Conservation (phyloP, 495 filamentous ascomycete species). For the Neurospora tetraspora region DNA sequence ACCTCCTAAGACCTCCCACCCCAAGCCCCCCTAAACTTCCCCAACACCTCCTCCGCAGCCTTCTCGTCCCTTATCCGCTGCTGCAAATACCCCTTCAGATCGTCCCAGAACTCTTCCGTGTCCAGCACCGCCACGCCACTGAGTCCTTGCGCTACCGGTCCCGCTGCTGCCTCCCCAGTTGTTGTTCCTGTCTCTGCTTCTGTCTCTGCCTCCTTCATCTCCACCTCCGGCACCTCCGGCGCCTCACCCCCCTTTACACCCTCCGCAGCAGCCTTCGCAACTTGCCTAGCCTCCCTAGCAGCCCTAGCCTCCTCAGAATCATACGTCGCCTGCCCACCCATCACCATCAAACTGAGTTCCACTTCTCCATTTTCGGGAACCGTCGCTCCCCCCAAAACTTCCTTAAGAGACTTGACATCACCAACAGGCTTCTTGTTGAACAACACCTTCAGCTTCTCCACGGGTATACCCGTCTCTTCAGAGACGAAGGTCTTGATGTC, state of each 20-base stretch:
- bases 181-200: slow-evolving; percentile 12
- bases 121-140: slow-evolving; percentile 48
- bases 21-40: slow-evolving; percentile 65
- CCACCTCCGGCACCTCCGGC: background rate
- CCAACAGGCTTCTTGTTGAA: slow-evolving; percentile 70
- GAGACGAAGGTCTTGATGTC: slow-evolving; percentile 60
- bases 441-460: slow-evolving; percentile 73
- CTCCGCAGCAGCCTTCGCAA: background rate
- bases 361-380: slow-evolving; percentile 30
- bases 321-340: slow-evolving; percentile 47
- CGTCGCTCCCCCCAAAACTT: slow-evolving; percentile 25
- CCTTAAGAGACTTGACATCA: slow-evolving; percentile 56
- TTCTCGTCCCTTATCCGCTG: slow-evolving; percentile 66
- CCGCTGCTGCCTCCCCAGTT: slow-evolving; percentile 8
- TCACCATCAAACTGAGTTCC: slow-evolving; percentile 80
- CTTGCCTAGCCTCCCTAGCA: background rate
- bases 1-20: slow-evolving; percentile 12
- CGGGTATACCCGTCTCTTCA: slow-evolving; percentile 35
- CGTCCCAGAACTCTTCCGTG: slow-evolving; percentile 76
- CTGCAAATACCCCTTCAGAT: slow-evolving; percentile 70
- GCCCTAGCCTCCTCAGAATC: background rate
- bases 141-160: slow-evolving; percentile 41
- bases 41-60: slow-evolving; percentile 51
- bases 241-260: background rate
- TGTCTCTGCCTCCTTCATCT: background rate